Conservation (phyloP, 768 basidiomycete species). For the Termitomyces sp. region DNA sequence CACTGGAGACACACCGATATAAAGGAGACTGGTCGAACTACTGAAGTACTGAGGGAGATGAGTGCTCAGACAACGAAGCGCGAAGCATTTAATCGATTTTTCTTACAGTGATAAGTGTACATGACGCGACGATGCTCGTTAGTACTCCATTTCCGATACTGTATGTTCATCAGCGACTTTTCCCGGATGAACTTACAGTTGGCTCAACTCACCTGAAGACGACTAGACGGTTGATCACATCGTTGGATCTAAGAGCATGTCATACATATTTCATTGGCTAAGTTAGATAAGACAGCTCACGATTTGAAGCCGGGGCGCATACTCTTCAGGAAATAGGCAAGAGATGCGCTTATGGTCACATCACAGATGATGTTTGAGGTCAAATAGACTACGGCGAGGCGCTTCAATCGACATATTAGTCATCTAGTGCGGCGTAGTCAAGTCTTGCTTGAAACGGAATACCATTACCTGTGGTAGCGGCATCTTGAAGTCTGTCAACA, state of each 20-base stretch:
- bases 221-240: neutral
- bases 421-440: neutral
- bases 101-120: neutral
- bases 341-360: neutral
- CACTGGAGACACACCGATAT: neutral
- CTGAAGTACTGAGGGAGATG: neutral
- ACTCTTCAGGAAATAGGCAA: neutral
- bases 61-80: neutral
- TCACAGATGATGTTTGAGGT: neutral
- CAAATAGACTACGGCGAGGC: neutral
- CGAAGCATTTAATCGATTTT: neutral
- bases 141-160: neutral
- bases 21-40: neutral
- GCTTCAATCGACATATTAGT: neutral
- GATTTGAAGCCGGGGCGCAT: neutral
- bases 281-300: neutral
- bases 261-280: neutral
- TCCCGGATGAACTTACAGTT: too few species aligned
- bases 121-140: neutral
- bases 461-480: neutral
- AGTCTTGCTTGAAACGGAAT: too few species aligned
- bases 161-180: neutral
- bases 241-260: neutral
- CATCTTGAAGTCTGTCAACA: too few species aligned
- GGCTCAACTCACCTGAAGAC: neutral